These are phyloP conservation scores for Bipolaris victoriae DNA, from an alignment of 2,329 filamentous ascomycete genomes.

Conservation along the genomic window DNA sequence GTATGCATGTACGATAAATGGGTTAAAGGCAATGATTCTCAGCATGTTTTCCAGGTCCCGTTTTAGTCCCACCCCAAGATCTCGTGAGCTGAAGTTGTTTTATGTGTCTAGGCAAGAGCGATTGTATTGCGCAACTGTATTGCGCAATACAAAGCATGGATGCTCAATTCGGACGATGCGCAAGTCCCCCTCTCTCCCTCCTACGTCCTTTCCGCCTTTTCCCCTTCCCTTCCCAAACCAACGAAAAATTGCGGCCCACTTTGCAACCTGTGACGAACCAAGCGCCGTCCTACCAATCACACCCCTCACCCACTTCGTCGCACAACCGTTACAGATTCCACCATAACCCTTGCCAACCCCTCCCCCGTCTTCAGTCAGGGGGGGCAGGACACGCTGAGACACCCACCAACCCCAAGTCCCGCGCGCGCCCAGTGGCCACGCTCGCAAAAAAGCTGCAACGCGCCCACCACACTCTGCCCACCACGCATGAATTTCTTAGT, in stretches of 20 bases:
- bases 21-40: slow-evolving; percentile 1
- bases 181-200: background rate
- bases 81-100: background rate
- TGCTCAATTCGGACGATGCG: background rate
- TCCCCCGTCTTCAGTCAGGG: background rate
- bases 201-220: background rate
- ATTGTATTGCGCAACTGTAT: background rate
- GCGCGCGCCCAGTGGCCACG: background rate
- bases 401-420: background rate
- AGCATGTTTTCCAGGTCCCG: background rate
- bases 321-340: slow-evolving; percentile 2
- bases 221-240: background rate
- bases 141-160: background rate
- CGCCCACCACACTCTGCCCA: too few relatives aligned
- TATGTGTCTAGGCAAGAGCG: background rate
- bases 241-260: background rate
- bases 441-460: background rate
- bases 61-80: background rate
- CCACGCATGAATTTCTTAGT: background rate
- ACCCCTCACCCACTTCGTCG: background rate
- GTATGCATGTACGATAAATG: slow-evolving; percentile 3
- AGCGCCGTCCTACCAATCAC: background rate
- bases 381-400: background rate
- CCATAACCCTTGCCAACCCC: background rate
- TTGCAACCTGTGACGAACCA: background rate